Percentiles rank a stretch among this genome's conserved stretches.
Evolutionary conservation across 768 basidiomycete genomes (phyloP).

Genomic region (Suillus decipiens): DNA sequence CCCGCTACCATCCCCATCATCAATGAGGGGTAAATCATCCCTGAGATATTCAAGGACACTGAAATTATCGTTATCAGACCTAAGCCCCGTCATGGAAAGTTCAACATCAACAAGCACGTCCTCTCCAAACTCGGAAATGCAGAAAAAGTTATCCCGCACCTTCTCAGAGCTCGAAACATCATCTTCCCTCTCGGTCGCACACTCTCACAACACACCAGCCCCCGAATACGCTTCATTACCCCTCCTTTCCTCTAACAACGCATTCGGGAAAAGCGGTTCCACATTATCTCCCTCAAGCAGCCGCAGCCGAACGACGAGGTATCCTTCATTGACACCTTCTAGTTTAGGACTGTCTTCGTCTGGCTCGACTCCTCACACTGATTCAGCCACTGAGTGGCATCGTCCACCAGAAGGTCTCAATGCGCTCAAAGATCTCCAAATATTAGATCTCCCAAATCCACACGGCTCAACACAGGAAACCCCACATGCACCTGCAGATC

Average conservation of each 20-base stretch:
- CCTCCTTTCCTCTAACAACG: slow-evolving; percentile 26
- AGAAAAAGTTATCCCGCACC: not conserved
- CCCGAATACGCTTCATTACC: slow-evolving; percentile 19
- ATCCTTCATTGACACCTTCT: slow-evolving; percentile 29
- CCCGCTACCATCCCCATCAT: not conserved
- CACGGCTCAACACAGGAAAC: slow-evolving; percentile 17
- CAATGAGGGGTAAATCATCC: slow-evolving; percentile 16
- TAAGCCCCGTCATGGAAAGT: slow-evolving; percentile 23
- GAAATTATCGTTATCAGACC: slow-evolving; percentile 8
- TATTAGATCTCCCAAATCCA: slow-evolving; percentile 22
- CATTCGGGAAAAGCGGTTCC: slow-evolving; percentile 29
- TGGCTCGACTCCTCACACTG: slow-evolving; percentile 13
- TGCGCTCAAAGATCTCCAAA: slow-evolving; percentile 17
- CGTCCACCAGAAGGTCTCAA: slow-evolving; percentile 27
- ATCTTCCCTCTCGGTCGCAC: not conserved
- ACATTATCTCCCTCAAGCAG: slow-evolving; percentile 18
- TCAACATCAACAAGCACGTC: not conserved
- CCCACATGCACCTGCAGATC: not conserved
- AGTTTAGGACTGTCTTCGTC: slow-evolving; percentile 16
- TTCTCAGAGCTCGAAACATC: not conserved
- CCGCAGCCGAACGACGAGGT: slow-evolving; percentile 23
- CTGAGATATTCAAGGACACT: slow-evolving; percentile 10
- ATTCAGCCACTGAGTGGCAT: slow-evolving; percentile 25
- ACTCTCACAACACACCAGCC: slow-evolving; percentile 11
- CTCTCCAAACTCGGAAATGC: not conserved